These are phyloP conservation scores for Camellia lanceoleosa DNA, from an alignment of 148 eudicot genomes.

Conservation along the genomic window DNA sequence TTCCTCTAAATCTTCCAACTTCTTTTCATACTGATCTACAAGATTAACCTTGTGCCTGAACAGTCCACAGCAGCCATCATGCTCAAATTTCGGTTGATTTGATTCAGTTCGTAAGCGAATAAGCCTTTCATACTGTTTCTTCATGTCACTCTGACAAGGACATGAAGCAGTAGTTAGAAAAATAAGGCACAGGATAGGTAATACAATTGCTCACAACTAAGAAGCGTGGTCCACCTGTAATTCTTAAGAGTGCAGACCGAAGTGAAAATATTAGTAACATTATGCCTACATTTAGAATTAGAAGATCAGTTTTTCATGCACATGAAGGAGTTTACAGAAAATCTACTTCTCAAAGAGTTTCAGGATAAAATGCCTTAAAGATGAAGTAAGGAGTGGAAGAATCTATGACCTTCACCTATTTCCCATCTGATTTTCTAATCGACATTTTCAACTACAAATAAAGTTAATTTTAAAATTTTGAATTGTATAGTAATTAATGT, in stretches of 20 bases:
- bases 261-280: neutral
- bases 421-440: neutral
- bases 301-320: constrained; percentile 1
- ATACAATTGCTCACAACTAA: neutral
- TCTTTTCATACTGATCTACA: constrained; percentile 68
- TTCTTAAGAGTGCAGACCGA: neutral
- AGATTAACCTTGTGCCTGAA: constrained; percentile 47
- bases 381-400: neutral
- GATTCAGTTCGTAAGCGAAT: constrained; percentile 34
- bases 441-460: neutral
- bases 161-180: neutral
- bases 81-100: constrained; percentile 29
- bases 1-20: constrained; percentile 62
- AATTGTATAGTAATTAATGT: neutral
- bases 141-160: constrained; percentile 46
- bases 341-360: neutral
- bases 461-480: neutral
- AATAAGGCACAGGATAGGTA: neutral
- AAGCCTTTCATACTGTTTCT: constrained; percentile 52
- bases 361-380: neutral
- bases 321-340: neutral
- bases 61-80: constrained; percentile 44
- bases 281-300: neutral
- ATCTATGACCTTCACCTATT: neutral
- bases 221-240: neutral